Conservation (phyloP, 805 yeast species). For the Tetrapisispora arboricola region DNA sequence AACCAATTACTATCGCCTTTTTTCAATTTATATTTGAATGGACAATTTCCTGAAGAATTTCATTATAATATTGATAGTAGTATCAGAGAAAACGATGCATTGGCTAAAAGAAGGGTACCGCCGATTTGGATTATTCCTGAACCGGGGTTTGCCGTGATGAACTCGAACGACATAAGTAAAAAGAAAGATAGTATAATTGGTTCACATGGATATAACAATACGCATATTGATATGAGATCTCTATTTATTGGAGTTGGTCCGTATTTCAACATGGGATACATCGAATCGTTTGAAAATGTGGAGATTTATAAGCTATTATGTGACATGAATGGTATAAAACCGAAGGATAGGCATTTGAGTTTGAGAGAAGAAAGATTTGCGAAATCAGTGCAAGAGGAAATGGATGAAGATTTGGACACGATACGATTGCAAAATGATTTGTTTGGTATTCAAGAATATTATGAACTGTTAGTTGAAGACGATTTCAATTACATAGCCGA, state of each 20-base stretch:
- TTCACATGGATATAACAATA: slow-evolving; percentile 76
- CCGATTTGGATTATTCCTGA: slow-evolving; percentile 81
- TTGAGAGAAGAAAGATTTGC: slow-evolving; percentile 37
- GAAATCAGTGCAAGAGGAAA: background rate
- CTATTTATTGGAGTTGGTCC: slow-evolving; percentile 77
- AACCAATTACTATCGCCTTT: slow-evolving; percentile 9
- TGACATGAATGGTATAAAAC: slow-evolving; percentile 40
- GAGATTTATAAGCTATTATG: slow-evolving; percentile 70
- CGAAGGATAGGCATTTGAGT: slow-evolving; percentile 35
- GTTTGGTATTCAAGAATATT: background rate
- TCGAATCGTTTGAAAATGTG: slow-evolving; percentile 57
- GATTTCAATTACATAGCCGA: slow-evolving; percentile 17
- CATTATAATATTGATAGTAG: slow-evolving; percentile 26
- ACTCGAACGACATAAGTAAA: slow-evolving; percentile 39
- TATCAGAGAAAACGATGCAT: slow-evolving; percentile 19
- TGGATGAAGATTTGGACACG: background rate
- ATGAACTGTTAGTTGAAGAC: slow-evolving; percentile 45
- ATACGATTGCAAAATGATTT: background rate
- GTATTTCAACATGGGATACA: slow-evolving; percentile 36
- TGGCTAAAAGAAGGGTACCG: slow-evolving; percentile 50
- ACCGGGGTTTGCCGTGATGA: slow-evolving; percentile 68
- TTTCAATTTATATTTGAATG: slow-evolving; percentile 38
- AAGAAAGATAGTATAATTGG: slow-evolving; percentile 35
- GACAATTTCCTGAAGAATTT: slow-evolving; percentile 39
- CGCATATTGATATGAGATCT: slow-evolving; percentile 74